These are phyloP conservation scores for Ophiostoma novo-ulmi DNA, from an alignment of 2,329 filamentous ascomycete species.

Conservation along the genomic window DNA sequence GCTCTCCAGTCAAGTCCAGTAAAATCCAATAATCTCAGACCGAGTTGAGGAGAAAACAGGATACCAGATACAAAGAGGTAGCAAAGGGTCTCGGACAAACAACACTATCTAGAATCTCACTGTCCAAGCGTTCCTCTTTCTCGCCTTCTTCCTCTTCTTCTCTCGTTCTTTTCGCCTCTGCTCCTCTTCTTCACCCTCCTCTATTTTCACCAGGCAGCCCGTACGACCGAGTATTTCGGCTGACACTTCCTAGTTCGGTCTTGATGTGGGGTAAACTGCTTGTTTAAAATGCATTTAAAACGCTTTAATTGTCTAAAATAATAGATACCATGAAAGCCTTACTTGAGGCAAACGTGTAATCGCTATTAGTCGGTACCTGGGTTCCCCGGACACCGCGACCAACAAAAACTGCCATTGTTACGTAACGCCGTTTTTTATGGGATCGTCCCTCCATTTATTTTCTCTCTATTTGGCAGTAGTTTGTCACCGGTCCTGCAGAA, in stretches of 20 bases:
- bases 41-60: not conserved
- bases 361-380: not conserved
- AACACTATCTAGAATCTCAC: not conserved
- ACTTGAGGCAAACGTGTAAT: constrained; percentile 16
- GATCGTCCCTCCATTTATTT: not conserved
- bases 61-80: not conserved
- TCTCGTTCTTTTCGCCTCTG: not conserved
- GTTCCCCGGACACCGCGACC: not conserved
- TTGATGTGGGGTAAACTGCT: not conserved
- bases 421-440: constrained; percentile 1
- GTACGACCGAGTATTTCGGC: constrained; percentile 1
- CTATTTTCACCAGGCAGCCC: not conserved
- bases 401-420: not conserved
- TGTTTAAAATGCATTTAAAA: not conserved
- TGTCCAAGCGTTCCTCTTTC: too few relatives aligned
- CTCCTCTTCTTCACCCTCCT: not conserved
- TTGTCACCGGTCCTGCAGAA: constrained; percentile 4
- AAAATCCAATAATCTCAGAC: not conserved
- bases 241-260: constrained; percentile 9
- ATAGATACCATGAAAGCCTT: not conserved
- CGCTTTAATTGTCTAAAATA: not conserved
- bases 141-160: not conserved
- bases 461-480: not conserved
- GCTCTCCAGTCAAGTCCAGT: not conserved
- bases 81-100: not conserved